These are phyloP conservation scores for Eleusine indica DNA, from an alignment of 176 grass and related monocot species.

Conservation along the genomic window DNA sequence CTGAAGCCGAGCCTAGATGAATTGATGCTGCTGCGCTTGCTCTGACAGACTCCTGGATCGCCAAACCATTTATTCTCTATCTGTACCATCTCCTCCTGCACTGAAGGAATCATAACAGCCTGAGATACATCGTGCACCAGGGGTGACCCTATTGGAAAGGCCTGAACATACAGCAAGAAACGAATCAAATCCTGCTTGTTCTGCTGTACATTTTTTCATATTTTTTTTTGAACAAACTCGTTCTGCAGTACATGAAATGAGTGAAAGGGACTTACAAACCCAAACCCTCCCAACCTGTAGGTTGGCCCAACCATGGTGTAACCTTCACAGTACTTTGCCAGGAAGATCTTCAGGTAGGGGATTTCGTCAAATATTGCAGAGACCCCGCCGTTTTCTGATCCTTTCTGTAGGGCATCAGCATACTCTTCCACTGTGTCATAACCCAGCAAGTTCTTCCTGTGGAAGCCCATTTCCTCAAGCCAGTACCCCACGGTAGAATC, in stretches of 20 bases:
- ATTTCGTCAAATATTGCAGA: slow-evolving; percentile 66
- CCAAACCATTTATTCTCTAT: slow-evolving; percentile 57
- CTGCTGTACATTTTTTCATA: too few species aligned
- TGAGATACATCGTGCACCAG: slow-evolving; percentile 50
- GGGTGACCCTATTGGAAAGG: slow-evolving; percentile 52
- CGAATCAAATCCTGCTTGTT: neutral
- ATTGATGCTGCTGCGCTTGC: neutral
- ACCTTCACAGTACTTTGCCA: slow-evolving; percentile 32
- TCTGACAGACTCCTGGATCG: neutral
- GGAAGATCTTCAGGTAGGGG: slow-evolving; percentile 64
- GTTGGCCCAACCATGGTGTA: slow-evolving; percentile 56
- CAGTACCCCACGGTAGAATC: slow-evolving; percentile 23
- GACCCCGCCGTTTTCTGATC: slow-evolving; percentile 51
- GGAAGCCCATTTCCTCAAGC: slow-evolving; percentile 46
- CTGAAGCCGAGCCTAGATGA: slow-evolving; percentile 45
- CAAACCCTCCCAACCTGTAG: slow-evolving; percentile 62
- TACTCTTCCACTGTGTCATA: slow-evolving; percentile 47
- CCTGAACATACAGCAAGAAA: slow-evolving; percentile 31
- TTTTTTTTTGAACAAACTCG: too few species aligned
- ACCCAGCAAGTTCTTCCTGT: slow-evolving; percentile 32
- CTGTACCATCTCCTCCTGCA: neutral
- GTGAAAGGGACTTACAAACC: slow-evolving; percentile 50
- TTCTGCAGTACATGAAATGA: neutral
- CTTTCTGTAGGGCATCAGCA: slow-evolving; percentile 47
- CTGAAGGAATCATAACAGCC: slow-evolving; percentile 47